phyloP scores from a whole-genome alignment of 2,329 filamentous ascomycete genomes.

The Hymenoscyphus infarciens region DNA sequence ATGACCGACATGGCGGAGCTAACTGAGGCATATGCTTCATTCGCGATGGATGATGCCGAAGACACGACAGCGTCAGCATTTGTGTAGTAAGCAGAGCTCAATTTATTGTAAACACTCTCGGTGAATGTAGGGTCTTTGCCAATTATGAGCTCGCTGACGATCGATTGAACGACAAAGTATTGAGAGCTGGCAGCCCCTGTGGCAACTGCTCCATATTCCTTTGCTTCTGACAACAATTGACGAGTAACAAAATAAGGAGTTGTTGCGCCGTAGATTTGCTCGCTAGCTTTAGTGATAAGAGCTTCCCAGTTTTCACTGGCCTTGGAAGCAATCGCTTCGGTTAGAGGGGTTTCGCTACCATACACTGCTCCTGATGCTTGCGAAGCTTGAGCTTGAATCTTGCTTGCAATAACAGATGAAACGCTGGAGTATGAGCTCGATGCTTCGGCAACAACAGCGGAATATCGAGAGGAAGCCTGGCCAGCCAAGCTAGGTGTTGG shows the following conservation, averaged over 20 bases:
- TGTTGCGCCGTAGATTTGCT: slow-evolving; percentile 33
- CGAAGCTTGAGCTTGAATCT: slow-evolving; percentile 39
- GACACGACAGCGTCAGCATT: slow-evolving; percentile 45
- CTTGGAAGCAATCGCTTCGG: slow-evolving; percentile 48
- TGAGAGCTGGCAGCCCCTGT: slow-evolving; percentile 59
- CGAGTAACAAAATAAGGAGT: slow-evolving; percentile 37
- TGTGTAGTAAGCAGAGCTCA: slow-evolving; percentile 69
- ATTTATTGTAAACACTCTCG: slow-evolving; percentile 70
- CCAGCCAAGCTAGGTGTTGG: slow-evolving; percentile 39
- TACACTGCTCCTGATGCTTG: slow-evolving; percentile 23
- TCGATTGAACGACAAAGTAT: slow-evolving; percentile 65
- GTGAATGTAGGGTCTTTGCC: slow-evolving; percentile 80
- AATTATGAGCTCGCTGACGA: slow-evolving; percentile 71
- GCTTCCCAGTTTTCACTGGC: slow-evolving; percentile 41
- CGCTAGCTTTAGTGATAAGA: slow-evolving; percentile 33
- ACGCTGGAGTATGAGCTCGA: slow-evolving; percentile 50
- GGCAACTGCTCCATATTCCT: slow-evolving; percentile 58
- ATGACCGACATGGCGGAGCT: slow-evolving; percentile 44
- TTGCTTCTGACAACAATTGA: slow-evolving; percentile 47
- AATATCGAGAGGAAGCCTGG: slow-evolving; percentile 44
- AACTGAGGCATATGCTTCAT: slow-evolving; percentile 43
- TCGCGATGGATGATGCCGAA: slow-evolving; percentile 51
- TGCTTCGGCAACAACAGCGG: slow-evolving; percentile 42
- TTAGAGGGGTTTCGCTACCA: slow-evolving; percentile 46
- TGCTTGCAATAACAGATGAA: slow-evolving; percentile 49